Conservation (phyloP, 2,329 filamentous ascomycete species). For the Reticulascus tulasneorum region DNA sequence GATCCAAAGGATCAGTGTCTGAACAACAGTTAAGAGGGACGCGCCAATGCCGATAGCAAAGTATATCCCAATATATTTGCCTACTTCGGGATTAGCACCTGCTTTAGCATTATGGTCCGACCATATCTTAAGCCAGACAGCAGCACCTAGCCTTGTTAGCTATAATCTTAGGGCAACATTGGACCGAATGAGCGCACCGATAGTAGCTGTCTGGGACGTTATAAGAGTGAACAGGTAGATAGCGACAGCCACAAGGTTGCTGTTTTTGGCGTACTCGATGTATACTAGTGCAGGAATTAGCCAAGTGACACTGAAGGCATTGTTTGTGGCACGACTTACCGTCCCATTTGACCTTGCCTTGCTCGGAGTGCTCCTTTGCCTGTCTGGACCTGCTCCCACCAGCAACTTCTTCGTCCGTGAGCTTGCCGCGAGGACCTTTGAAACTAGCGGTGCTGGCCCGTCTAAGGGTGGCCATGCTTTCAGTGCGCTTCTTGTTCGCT, state of each 20-base stretch:
- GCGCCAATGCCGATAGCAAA: slow-evolving; percentile 90
- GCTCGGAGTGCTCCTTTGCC: slow-evolving; percentile 81
- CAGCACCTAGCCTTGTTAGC: slow-evolving; percentile 60
- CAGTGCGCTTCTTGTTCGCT: slow-evolving; percentile 52
- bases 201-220: slow-evolving; percentile 74
- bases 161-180: slow-evolving; percentile 22
- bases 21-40: slow-evolving; percentile 78
- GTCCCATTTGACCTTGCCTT: slow-evolving; percentile 97
- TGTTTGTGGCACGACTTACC: no score
- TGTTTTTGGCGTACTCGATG: slow-evolving; percentile 88
- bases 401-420: slow-evolving; percentile 77
- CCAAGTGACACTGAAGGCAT: neutral
- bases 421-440: slow-evolving; percentile 76
- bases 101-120: slow-evolving; percentile 69
- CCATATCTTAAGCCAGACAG: slow-evolving; percentile 93
- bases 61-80: slow-evolving; percentile 92
- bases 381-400: slow-evolving; percentile 74
- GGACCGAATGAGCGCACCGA: no score
- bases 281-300: slow-evolving; percentile 73
- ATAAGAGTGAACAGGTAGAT: slow-evolving; percentile 77
- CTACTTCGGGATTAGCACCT: slow-evolving; percentile 69
- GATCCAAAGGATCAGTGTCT: slow-evolving; percentile 96
- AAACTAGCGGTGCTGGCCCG: slow-evolving; percentile 91
- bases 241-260: slow-evolving; percentile 77
- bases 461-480: slow-evolving; percentile 77